Conservation (phyloP, 2,329 filamentous ascomycete genomes). For the Sporothrix brasiliensis region DNA sequence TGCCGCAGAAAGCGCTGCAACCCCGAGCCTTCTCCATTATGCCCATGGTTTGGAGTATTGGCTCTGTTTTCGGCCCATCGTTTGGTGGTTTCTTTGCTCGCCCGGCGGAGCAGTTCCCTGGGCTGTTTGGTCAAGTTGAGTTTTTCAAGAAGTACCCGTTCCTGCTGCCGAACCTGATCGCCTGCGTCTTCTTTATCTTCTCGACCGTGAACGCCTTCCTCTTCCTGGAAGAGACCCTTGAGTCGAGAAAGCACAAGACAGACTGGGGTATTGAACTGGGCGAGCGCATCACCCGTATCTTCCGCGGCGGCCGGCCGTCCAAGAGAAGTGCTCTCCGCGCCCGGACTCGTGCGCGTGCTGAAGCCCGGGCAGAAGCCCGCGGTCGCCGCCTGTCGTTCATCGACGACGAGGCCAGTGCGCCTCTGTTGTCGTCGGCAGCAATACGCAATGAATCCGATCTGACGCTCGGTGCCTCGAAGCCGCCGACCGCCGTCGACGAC, state of each 20-base stretch:
- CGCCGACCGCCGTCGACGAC: slow-evolving; percentile 30
- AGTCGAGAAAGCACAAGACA: slow-evolving; percentile 64
- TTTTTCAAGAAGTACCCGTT: slow-evolving; percentile 82
- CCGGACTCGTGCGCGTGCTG: slow-evolving; percentile 33
- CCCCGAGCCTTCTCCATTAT: slow-evolving; percentile 89
- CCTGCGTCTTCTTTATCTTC: slow-evolving; percentile 73
- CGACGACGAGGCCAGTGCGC: slow-evolving; percentile 60
- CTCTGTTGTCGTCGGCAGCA: slow-evolving; percentile 51
- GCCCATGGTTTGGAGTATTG: slow-evolving; percentile 87
- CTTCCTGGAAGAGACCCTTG: slow-evolving; percentile 85
- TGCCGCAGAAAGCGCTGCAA: slow-evolving; percentile 82
- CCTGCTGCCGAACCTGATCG: slow-evolving; percentile 78
- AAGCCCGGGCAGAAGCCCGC: slow-evolving; percentile 36
- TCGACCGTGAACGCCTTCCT: slow-evolving; percentile 74
- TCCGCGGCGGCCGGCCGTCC: slow-evolving; percentile 35
- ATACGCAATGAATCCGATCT: slow-evolving; percentile 38
- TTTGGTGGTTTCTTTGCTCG: slow-evolving; percentile 86
- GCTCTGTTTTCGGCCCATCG: slow-evolving; percentile 82
- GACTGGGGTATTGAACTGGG: slow-evolving; percentile 81
- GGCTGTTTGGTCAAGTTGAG: slow-evolving; percentile 65
- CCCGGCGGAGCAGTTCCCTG: slow-evolving; percentile 73
- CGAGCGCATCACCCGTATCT: slow-evolving; percentile 57
- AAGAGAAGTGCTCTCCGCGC: slow-evolving; percentile 9
- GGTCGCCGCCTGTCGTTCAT: slow-evolving; percentile 53
- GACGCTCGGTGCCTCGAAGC: slow-evolving; percentile 7